Evolutionary conservation across 208 protist species (phyloP).

Genomic region (Trypanosoma platydactyli): DNA sequence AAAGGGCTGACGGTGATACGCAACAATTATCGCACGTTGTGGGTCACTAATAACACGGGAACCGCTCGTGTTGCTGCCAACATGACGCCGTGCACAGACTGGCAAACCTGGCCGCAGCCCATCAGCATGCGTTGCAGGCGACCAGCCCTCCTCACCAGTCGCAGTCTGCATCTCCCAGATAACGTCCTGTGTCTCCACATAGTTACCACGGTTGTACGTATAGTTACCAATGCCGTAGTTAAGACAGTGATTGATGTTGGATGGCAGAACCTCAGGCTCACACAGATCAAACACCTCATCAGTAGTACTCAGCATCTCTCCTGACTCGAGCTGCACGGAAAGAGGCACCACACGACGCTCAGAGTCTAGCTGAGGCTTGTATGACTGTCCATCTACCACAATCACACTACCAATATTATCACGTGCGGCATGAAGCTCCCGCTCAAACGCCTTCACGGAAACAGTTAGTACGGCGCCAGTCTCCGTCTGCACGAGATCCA

Average conservation of each 20-base stretch:
- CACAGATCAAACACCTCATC: constrained; percentile 63
- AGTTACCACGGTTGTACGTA: constrained; percentile 87
- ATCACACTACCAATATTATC: constrained; percentile 16
- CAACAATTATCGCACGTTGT: constrained; percentile 69
- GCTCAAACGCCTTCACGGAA: constrained; percentile 37
- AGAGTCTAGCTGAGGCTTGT: constrained; percentile 37
- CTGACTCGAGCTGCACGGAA: constrained; percentile 66
- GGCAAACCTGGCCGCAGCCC: constrained; percentile 66
- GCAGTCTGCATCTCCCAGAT: constrained; percentile 84
- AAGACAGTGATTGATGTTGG: constrained; percentile 62
- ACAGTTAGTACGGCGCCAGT: constrained; percentile 63
- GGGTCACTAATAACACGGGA: constrained; percentile 43
- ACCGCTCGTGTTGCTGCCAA: constrained; percentile 8
- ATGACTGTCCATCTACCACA: constrained; percentile 53
- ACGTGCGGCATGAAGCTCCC: constrained; percentile 28
- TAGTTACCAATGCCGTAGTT: constrained; percentile 84
- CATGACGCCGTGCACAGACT: constrained; percentile 65
- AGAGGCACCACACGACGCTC: constrained; percentile 58
- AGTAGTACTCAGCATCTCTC: constrained; percentile 67
- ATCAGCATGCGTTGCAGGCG: constrained; percentile 84
- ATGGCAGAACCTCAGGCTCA: constrained; percentile 65
- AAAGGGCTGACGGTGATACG: constrained; percentile 75
- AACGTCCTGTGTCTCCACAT: constrained; percentile 86
- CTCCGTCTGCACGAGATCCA: constrained; percentile 64
- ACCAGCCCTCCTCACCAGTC: constrained; percentile 75